Conservation (phyloP, 2,329 filamentous ascomycete genomes). For the Coniella vitis region DNA sequence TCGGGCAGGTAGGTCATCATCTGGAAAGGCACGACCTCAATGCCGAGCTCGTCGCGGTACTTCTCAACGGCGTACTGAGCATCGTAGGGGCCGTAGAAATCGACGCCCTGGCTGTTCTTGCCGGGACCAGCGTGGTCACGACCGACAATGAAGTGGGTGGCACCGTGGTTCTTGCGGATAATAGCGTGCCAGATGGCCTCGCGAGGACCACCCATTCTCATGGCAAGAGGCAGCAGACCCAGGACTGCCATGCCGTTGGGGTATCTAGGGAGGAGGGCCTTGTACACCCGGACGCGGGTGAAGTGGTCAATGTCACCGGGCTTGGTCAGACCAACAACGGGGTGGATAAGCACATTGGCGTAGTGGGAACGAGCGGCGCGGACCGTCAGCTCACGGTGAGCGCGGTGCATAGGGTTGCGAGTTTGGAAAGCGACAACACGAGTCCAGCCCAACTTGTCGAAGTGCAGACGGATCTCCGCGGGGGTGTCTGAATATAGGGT, state of each 20-base stretch:
- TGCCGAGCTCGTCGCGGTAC: conserved; percentile 93
- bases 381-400: conserved; percentile 95
- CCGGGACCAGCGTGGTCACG: conserved; percentile 97
- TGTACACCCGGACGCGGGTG: conserved; percentile 97
- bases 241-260: conserved; percentile 98
- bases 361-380: conserved; percentile 92
- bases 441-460: conserved; percentile 99
- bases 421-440: conserved; percentile 99
- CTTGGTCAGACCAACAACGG: conserved; percentile 96
- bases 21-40: conserved; percentile 98
- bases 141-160: conserved; percentile 98
- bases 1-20: conserved; percentile 99
- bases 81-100: conserved; percentile 98
- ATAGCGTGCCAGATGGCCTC: conserved; percentile 99
- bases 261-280: conserved; percentile 91
- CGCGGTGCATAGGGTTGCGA: conserved; percentile 97
- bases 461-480: conserved; percentile 88
- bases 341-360: conserved; percentile 98
- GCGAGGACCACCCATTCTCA: conserved; percentile 98
- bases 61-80: conserved; percentile 94
- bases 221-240: conserved; percentile 88
- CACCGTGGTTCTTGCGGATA: conserved; percentile 99
- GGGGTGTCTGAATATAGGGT: conserved; percentile 61
- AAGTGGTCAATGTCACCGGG: conserved; percentile 99
- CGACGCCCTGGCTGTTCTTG: conserved; percentile 94